These are phyloP conservation scores for Globisporangium canariense DNA, from an alignment of 352 stramenopile genomes.

Conservation along the genomic window DNA sequence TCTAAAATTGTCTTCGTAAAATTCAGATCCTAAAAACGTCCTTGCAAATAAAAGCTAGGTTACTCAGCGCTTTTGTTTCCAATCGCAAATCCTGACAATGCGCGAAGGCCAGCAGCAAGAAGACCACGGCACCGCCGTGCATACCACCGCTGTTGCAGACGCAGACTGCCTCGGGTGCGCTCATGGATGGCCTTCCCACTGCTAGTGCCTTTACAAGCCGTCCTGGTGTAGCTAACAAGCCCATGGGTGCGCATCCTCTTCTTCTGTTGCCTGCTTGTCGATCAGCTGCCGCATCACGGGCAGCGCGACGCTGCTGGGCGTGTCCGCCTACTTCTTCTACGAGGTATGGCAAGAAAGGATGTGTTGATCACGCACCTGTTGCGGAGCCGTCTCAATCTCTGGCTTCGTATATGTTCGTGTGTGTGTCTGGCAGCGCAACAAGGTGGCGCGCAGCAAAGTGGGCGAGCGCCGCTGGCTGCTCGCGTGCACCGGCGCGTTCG, in stretches of 20 bases:
- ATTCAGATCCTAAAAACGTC: no score
- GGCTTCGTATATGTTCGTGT: neutral
- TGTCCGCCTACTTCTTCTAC: conserved; percentile 55
- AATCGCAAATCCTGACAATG: conserved; percentile 6
- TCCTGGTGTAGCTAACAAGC: no score
- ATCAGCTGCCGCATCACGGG: conserved; percentile 56
- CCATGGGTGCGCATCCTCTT: neutral
- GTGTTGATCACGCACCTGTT: no score
- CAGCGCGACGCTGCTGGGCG: conserved; percentile 43
- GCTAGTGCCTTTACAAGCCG: no score
- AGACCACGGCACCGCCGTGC: neutral
- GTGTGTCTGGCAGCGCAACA: conserved; percentile 27
- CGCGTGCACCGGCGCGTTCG: conserved; percentile 45
- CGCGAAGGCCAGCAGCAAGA: conserved; percentile 20
- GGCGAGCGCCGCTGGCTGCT: conserved; percentile 60
- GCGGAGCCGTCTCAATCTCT: neutral
- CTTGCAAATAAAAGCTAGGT: no score
- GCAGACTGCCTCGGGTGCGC: conserved; percentile 28
- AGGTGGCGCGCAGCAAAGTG: conserved; percentile 36
- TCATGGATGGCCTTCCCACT: no score
- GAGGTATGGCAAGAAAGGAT: conserved; percentile 26
- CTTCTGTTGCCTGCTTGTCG: neutral
- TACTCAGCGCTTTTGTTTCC: no score
- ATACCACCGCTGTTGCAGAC: neutral
- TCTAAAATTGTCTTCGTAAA: no score